Percentiles rank a stretch among this genome's conserved stretches.
phyloP scores from a whole-genome alignment of 2,329 filamentous ascomycete genomes.

The Claviceps monticola region DNA sequence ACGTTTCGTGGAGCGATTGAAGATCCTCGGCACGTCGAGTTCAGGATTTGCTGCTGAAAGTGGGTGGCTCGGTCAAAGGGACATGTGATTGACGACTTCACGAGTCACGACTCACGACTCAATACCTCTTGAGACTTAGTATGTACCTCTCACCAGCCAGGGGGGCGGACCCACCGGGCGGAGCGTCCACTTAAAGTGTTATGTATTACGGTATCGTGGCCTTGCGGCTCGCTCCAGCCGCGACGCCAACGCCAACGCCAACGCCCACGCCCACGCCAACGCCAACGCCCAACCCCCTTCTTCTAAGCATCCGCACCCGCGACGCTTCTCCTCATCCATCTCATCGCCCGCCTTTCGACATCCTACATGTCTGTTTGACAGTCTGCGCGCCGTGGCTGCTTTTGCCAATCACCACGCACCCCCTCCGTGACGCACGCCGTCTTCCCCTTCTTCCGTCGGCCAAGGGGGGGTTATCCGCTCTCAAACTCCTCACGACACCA shows the following conservation, averaged over 20 bases:
- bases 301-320: background rate
- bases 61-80: too few species aligned
- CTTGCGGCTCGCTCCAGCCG: background rate
- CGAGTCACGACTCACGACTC: too few species aligned
- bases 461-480: background rate
- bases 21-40: too few species aligned
- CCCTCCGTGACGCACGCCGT: background rate
- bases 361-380: background rate
- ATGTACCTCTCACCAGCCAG: too few species aligned
- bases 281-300: background rate
- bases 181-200: background rate
- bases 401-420: background rate
- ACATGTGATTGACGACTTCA: too few species aligned
- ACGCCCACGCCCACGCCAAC: too few species aligned
- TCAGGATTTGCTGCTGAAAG: too few species aligned
- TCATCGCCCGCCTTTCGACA: background rate
- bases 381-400: constrained; percentile 3
- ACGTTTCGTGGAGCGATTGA: too few species aligned
- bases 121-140: too few species aligned
- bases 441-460: background rate
- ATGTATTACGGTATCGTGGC: background rate
- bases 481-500: constrained; percentile 16
- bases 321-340: background rate
- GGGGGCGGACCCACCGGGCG: too few species aligned
- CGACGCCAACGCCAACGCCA: background rate